These are phyloP conservation scores for Pelagophyceae sp. DNA, from an alignment of 352 stramenopile species.

Conservation along the genomic window DNA sequence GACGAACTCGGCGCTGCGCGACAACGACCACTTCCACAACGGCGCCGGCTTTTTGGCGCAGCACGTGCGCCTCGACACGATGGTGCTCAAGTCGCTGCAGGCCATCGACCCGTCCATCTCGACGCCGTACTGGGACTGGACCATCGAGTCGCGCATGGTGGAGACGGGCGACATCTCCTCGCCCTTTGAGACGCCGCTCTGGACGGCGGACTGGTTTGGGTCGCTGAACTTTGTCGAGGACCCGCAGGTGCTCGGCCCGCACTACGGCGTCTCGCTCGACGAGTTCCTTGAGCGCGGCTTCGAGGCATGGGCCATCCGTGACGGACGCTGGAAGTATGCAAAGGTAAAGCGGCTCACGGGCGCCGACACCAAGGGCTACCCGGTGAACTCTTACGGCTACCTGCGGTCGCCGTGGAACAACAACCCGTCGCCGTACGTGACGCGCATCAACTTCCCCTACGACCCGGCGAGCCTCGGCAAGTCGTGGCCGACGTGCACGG, in stretches of 20 bases:
- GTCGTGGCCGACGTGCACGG: slow-evolving; percentile 13
- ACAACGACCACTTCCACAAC: slow-evolving; percentile 31
- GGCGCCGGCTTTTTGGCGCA: slow-evolving; percentile 18
- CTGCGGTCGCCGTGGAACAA: slow-evolving; percentile 20
- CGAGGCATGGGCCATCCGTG: slow-evolving; percentile 4
- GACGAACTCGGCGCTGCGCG: slow-evolving; percentile 1
- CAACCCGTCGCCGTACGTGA: slow-evolving; percentile 17
- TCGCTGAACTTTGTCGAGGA: slow-evolving; percentile 22
- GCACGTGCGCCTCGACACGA: not conserved
- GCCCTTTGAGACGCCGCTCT: slow-evolving; percentile 16
- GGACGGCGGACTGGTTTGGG: slow-evolving; percentile 21
- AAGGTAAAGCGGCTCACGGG: not conserved
- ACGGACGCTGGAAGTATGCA: slow-evolving; percentile 6
- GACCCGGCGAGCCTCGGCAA: not conserved
- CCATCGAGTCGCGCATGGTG: slow-evolving; percentile 16
- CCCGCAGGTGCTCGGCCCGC: not conserved
- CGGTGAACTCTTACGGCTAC: slow-evolving; percentile 15
- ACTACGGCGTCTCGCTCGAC: slow-evolving; percentile 17
- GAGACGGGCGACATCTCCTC: not conserved
- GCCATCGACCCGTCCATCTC: not conserved
- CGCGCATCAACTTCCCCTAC: slow-evolving; percentile 16
- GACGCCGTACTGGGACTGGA: slow-evolving; percentile 20
- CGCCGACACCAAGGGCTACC: not conserved
- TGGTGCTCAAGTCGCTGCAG: not conserved
- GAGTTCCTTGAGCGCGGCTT: slow-evolving; percentile 12